These are phyloP conservation scores for Gynostemma pentaphyllum DNA, from an alignment of 306 rosid genomes.

Conservation along the genomic window DNA sequence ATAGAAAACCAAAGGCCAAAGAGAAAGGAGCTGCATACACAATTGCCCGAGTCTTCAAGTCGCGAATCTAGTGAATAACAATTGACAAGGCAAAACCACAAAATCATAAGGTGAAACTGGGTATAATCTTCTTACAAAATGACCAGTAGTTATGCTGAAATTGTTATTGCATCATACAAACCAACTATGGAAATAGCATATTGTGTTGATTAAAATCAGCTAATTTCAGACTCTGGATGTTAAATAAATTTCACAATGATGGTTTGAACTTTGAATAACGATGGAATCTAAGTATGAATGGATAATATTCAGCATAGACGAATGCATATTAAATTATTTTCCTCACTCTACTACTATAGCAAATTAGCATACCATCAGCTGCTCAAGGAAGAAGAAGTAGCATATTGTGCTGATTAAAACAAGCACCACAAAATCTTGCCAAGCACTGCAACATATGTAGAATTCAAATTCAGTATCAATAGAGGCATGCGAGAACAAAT, in stretches of 20 bases:
- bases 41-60: slow-evolving; percentile 76
- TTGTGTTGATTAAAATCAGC: no score
- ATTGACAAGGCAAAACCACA: background rate
- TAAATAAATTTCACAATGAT: background rate
- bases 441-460: slow-evolving; percentile 43
- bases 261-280: background rate
- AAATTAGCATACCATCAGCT: slow-evolving; percentile 64
- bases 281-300: background rate
- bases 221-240: background rate
- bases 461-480: background rate
- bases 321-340: background rate
- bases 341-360: background rate
- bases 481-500: background rate
- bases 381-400: slow-evolving; percentile 97
- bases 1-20: slow-evolving; percentile 65
- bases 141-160: background rate
- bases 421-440: slow-evolving; percentile 98
- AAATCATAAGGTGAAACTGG: background rate
- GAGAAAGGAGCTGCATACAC: slow-evolving; percentile 80
- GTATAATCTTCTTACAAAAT: background rate
- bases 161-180: background rate
- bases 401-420: slow-evolving; percentile 85
- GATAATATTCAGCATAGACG: background rate
- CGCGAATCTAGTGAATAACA: slow-evolving; percentile 39
- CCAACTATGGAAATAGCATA: background rate